Evolutionary conservation across 257 asterid genomes (phyloP), one percentile per base, ranked within the genome.

Genomic region (Solanum sitiens): DNA sequence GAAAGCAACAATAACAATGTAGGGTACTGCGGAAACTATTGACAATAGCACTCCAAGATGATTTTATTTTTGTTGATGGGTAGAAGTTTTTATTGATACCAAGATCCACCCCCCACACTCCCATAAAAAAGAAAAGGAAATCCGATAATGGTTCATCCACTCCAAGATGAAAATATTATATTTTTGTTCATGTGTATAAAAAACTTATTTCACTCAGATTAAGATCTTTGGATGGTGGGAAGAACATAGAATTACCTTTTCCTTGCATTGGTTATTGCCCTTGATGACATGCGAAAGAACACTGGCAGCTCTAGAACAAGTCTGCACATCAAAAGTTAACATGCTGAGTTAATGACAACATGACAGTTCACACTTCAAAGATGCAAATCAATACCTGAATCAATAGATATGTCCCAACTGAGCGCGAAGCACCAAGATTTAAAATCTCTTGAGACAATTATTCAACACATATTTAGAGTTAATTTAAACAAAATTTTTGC

Each of bases 241-340:
- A 73, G 42, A 47, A 42, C 88, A 86, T 33, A 40, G 30, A 87
- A 85, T 92, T 27, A 97, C 99, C 98, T 87, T 94, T 91, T 95
- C 98, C 94, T 95, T 95, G 96, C 99, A 94, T 71, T 90, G 95
- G 79, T 76, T 86, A 86, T 95, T 97, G 87, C 95, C 98, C 92
- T 93, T 93, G 92, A 95, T 91, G 83, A 97, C 90, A 92, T 95
- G 98, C 61, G 98, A 94, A 87, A 97, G 95, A 90, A 97, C 93
- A 61, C 98, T 94, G 72, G 98, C 98, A 89, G 99, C 99, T 93
- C 99, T 93, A 92, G 98, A 94, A 92, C 98, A 95, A 67, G 95
- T 93, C 99, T 97, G 96, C 93, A 89, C 83, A 83, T 91, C 63
- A 89, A 76, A 45, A 27, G 50, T 72, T 72, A 86, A 6, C 68